Base-by-base conservation (phyloP, 1,284 basidiomycete genomes). In the Fomitopsis palustris region DNA sequence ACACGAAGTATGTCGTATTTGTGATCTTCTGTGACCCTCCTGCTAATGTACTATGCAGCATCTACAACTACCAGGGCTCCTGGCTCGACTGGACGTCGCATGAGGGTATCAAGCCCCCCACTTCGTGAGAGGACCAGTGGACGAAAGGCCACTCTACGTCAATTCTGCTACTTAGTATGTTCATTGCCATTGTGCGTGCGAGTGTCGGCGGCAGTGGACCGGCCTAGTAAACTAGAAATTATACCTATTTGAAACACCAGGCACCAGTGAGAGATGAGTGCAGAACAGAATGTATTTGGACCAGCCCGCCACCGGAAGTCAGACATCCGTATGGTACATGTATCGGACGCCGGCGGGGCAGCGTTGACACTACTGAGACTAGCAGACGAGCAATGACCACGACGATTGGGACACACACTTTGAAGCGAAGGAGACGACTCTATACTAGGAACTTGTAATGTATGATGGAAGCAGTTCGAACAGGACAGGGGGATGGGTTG, bases 81-180 rank as follows among this genome's bases (percentile, higher is more conserved):
- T 98, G 93, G 92, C 74, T 96, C 62, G 94, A 98, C 68, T 98
- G 96, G 96, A 81, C 84, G 4, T 81, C 86, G 66, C 86, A 81
- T 67, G 86, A 88, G 65, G 81, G 77, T 14, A 53, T 37, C 42
- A 69, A 65, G 53, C 60, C 65, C 53, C 27, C 61, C n/a, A 43
- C 61, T 14, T 62, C 45, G 37, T 37, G 58, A 25, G 25, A 23
- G 16, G 45, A n/a, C 45, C 3, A 7, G 17, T 4, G 23, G 29
- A 21, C 35, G 49, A 33, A 56, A 56, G 10, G 16, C 19, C 41
- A 21, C 41, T 17, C 19, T 39, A 39, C 38, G n/a, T n/a, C n/a
- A n/a, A n/a, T n/a, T n/a, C n/a, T n/a, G n/a, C n/a, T n/a, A n/a
- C n/a, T n/a, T n/a, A n/a, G n/a, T n/a, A n/a, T n/a, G n/a, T n/a